phyloP scores from a whole-genome alignment of 192 early-diverging fungal species.

The Coemansia umbellata region DNA sequence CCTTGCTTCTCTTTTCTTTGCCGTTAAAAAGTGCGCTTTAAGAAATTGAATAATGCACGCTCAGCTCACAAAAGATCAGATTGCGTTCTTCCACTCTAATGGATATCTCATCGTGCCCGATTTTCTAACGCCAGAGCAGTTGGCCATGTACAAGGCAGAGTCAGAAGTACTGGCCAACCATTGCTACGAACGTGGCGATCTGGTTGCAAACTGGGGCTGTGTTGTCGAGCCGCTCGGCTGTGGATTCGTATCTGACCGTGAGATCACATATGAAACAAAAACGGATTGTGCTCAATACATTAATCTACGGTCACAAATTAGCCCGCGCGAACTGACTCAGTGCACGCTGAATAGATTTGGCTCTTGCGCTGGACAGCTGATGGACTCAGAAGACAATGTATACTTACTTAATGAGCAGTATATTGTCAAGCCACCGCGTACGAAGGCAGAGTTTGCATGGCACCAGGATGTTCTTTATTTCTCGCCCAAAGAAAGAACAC shows the following conservation, averaged over 20 bases:
- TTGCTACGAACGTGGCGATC: constrained; percentile 48
- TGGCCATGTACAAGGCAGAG: constrained; percentile 17
- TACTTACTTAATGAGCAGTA: constrained; percentile 46
- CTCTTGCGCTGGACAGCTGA: constrained; percentile 23
- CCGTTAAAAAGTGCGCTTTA: no score
- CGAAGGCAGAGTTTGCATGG: constrained; percentile 37
- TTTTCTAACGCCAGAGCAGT: constrained; percentile 20
- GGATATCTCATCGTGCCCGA: constrained; percentile 32
- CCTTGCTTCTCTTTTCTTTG: neutral
- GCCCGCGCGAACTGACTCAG: neutral
- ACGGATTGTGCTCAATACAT: constrained; percentile 10
- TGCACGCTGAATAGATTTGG: constrained; percentile 40
- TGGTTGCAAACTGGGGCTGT: constrained; percentile 42
- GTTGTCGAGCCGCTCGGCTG: constrained; percentile 48
- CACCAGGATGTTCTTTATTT: constrained; percentile 43
- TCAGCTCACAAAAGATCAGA: constrained; percentile 11
- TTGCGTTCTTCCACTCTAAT: constrained; percentile 10
- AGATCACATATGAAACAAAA: constrained; percentile 6
- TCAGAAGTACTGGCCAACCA: constrained; percentile 36
- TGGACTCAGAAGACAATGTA: neutral
- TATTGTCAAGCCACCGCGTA: constrained; percentile 44
- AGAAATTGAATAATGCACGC: no score
- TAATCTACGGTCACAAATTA: constrained; percentile 7
- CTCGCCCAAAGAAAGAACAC: constrained; percentile 7
- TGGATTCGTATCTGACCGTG: constrained; percentile 19